Conservation (phyloP, 805 yeast species). For the Yarrowia sp. region DNA sequence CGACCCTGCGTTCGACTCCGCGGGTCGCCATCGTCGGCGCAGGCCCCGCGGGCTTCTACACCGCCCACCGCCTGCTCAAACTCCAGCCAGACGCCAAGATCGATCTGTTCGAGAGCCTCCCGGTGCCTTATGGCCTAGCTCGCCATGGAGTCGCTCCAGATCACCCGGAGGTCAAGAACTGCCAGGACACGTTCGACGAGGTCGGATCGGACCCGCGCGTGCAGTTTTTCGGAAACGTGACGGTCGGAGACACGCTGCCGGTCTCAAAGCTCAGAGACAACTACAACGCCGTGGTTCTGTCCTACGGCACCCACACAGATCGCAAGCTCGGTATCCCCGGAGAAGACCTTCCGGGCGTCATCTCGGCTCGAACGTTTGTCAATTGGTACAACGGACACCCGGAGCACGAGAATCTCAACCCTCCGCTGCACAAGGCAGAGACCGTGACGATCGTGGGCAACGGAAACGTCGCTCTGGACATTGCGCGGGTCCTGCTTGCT, state of each 20-base stretch:
- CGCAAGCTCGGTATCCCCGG: conserved; percentile 58
- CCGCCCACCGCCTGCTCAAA: conserved; percentile 69
- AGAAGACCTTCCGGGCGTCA: conserved; percentile 57
- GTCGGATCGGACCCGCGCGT: conserved; percentile 43
- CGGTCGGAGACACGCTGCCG: conserved; percentile 61
- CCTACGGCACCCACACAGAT: conserved; percentile 75
- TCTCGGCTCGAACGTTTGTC: conserved; percentile 81
- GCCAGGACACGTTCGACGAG: conserved; percentile 67
- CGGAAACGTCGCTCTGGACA: conserved; percentile 94
- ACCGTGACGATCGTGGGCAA: conserved; percentile 86
- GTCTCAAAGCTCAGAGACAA: conserved; percentile 49
- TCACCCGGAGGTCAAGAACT: conserved; percentile 87
- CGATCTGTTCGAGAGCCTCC: conserved; percentile 78
- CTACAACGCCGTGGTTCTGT: conserved; percentile 72
- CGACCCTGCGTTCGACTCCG: conserved; percentile 18
- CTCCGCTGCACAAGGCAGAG: conserved; percentile 60
- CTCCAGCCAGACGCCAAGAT: conserved; percentile 48
- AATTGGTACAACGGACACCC: conserved; percentile 97
- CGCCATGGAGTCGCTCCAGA: conserved; percentile 99
- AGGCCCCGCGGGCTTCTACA: conserved; percentile 96
- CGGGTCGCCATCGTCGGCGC: conserved; percentile 80
- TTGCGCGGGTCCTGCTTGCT: conserved; percentile 73
- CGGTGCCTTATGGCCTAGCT: conserved; percentile 88
- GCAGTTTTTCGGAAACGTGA: conserved; percentile 68
- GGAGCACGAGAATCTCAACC: conserved; percentile 47